Evolutionary conservation across 257 asterid genomes (phyloP).

Genomic region (Fraxinus anomala): DNA sequence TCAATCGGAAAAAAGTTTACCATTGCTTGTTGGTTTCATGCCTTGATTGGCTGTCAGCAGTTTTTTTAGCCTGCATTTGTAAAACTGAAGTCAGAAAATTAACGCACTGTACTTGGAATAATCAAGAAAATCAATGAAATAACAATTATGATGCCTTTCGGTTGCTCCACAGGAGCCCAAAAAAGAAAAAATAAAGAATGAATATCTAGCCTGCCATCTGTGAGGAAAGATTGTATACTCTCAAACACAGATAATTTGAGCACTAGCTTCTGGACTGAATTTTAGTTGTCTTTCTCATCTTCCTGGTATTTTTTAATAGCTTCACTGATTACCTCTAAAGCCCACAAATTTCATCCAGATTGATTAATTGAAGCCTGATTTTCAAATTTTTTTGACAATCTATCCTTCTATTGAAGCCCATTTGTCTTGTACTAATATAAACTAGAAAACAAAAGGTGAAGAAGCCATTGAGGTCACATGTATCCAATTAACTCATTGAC

Average conservation of each 20-base stretch:
- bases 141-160: not conserved
- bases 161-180: not conserved
- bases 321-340: not conserved
- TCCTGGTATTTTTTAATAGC: not conserved
- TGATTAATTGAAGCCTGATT: not conserved
- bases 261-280: not conserved
- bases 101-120: not conserved
- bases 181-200: not conserved
- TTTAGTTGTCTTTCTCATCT: not conserved
- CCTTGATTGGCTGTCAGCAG: not conserved
- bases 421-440: not conserved
- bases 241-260: not conserved
- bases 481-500: not conserved
- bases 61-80: not conserved
- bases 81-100: not conserved
- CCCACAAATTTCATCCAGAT: not conserved
- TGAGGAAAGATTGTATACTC: not conserved
- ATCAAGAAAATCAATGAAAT: constrained; percentile 2
- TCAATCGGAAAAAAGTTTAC: not conserved
- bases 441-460: not conserved
- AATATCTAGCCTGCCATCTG: not conserved
- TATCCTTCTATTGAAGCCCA: not conserved
- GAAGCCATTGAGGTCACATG: not conserved
- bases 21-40: not conserved
- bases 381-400: not conserved